These are phyloP conservation scores for Hibiscus tridactylites DNA, from an alignment of 345 rosid genomes.

Conservation along the genomic window DNA sequence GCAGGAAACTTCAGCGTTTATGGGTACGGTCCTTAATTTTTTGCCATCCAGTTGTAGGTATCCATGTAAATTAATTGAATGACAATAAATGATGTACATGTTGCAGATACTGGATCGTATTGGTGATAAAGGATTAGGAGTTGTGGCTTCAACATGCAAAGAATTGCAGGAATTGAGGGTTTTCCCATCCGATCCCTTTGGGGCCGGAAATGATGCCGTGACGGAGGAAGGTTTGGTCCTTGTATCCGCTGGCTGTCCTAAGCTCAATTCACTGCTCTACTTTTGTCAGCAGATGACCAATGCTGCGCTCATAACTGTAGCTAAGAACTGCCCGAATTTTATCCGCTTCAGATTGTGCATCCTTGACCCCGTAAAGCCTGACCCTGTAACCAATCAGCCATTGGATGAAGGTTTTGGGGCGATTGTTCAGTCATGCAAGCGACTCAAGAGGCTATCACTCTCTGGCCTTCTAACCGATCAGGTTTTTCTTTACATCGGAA, in stretches of 20 bases:
- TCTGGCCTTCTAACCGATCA: slow-evolving; percentile 72
- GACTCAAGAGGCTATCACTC: slow-evolving; percentile 60
- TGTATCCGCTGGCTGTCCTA: slow-evolving; percentile 71
- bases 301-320: slow-evolving; percentile 74
- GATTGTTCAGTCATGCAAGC: slow-evolving; percentile 69
- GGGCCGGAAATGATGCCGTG: slow-evolving; percentile 50
- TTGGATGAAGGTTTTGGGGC: slow-evolving; percentile 98
- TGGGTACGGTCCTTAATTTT: slow-evolving; percentile 47
- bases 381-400: slow-evolving; percentile 57
- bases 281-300: slow-evolving; percentile 97
- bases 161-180: slow-evolving; percentile 84
- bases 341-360: slow-evolving; percentile 74
- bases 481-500: slow-evolving; percentile 85
- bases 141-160: slow-evolving; percentile 73
- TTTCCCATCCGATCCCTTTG: slow-evolving; percentile 76
- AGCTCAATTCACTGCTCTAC: slow-evolving; percentile 75
- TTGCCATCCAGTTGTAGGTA: not conserved
- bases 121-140: slow-evolving; percentile 78
- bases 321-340: slow-evolving; percentile 81
- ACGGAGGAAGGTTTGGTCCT: slow-evolving; percentile 89
- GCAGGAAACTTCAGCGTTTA: slow-evolving; percentile 67
- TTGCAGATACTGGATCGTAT: slow-evolving; percentile 84
- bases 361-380: slow-evolving; percentile 67
- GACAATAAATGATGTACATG: slow-evolving; percentile 2
- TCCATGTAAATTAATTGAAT: not conserved